These are phyloP conservation scores for Phaseolus lunatus DNA, from an alignment of 306 rosid genomes.

Conservation along the genomic window DNA sequence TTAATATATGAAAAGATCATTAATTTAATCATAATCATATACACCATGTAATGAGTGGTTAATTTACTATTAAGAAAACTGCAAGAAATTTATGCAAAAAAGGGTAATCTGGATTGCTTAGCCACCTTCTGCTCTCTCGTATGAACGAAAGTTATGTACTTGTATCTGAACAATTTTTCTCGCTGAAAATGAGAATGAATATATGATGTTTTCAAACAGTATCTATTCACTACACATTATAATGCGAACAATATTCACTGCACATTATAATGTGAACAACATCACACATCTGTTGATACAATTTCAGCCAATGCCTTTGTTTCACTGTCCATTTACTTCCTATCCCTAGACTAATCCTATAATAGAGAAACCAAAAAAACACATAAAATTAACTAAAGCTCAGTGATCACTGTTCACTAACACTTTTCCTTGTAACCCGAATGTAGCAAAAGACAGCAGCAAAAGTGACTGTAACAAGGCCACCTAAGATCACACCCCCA, in stretches of 20 bases:
- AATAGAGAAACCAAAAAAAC: background rate
- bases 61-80: constrained; percentile 12
- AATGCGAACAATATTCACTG: constrained; percentile 34
- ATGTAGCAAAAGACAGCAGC: constrained; percentile 89
- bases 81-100: background rate
- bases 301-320: background rate
- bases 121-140: background rate
- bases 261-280: constrained; percentile 19
- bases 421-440: constrained; percentile 75
- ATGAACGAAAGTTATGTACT: background rate
- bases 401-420: constrained; percentile 28
- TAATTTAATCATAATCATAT: background rate
- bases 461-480: constrained; percentile 75
- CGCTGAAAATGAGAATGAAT: background rate
- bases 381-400: background rate
- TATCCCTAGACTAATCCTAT: constrained; percentile 31
- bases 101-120: constrained; percentile 4
- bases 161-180: constrained; percentile 7
- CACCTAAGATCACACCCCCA: constrained; percentile 90
- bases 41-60: background rate
- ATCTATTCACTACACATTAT: constrained; percentile 21
- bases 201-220: background rate
- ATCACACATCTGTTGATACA: constrained; percentile 7
- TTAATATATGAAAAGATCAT: background rate
- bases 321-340: constrained; percentile 10